phyloP scores from a whole-genome alignment of 352 stramenopile species.

The Phytophthora megakarya region DNA sequence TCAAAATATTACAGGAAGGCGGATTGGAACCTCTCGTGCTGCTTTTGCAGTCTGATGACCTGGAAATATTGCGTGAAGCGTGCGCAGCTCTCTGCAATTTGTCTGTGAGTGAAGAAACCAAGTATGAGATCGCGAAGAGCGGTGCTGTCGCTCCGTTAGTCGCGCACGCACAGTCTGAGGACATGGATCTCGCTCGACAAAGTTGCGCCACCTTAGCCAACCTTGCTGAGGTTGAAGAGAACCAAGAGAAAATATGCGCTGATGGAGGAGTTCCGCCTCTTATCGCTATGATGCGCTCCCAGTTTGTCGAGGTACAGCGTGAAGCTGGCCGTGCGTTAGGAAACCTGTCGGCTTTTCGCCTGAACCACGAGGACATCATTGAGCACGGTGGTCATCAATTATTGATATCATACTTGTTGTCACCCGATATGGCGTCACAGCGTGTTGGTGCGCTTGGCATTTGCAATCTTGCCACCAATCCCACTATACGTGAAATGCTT shows the following conservation, averaged over 20 bases:
- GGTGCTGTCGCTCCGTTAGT: constrained; percentile 92
- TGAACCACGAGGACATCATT: constrained; percentile 92
- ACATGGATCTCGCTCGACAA: constrained; percentile 92
- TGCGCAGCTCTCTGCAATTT: constrained; percentile 96
- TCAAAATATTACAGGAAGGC: constrained; percentile 97
- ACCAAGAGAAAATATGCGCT: constrained; percentile 94
- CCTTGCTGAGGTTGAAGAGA: constrained; percentile 94
- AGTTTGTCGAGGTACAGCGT: constrained; percentile 94
- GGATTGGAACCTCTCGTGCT: constrained; percentile 93
- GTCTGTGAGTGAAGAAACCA: constrained; percentile 95
- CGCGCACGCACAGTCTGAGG: constrained; percentile 91
- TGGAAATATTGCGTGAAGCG: constrained; percentile 94
- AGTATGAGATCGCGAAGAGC: constrained; percentile 96
- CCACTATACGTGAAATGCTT: constrained; percentile 87
- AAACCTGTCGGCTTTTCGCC: constrained; percentile 91
- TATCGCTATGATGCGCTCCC: constrained; percentile 95
- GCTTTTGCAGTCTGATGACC: constrained; percentile 89
- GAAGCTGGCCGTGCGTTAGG: constrained; percentile 91
- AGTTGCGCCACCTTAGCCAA: constrained; percentile 94
- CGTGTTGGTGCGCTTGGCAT: constrained; percentile 93
- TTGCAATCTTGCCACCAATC: constrained; percentile 94
- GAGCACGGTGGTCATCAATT: constrained; percentile 93
- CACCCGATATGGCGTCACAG: constrained; percentile 94
- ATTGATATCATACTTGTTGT: constrained; percentile 95
- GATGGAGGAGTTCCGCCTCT: constrained; percentile 92